Evolutionary conservation across 352 stramenopile genomes (phyloP), one percentile per base, ranked within the genome.

Genomic region (Phytopythium aichiense): DNA sequence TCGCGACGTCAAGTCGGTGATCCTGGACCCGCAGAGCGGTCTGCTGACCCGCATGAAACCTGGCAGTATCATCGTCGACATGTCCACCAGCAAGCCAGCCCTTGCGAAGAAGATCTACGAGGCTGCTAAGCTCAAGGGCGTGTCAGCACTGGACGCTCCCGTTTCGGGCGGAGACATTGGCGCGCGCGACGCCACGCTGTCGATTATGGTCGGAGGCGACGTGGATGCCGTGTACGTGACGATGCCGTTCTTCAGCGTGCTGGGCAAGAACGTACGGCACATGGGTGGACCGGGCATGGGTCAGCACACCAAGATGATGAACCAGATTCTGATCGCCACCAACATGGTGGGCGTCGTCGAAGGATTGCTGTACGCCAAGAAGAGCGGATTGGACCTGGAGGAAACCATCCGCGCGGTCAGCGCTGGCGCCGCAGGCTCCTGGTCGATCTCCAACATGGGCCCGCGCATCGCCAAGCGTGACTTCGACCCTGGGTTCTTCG

Each of bases 271-370:
- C 42, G 77, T 97, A 59, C 81, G 84, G 12, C 87, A 96, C 70
- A 96, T 96, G 84, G 91, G 91, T 30, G 74, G 74, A 13, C 61
- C 88, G 20, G 91, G 89, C 5, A 77, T 85, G 37, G 90, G 90
- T 1, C 88, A 97, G 61, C 84, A 95, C 64, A 96, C 89, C 20
- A 97, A 97, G 77, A 95, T 96, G 87, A 88, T 97, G 58, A 97
- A 97, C 69, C 90, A 98, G 64, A 91, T 94, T 64, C 60, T 94
- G 67, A 95, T 95, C 58, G 79, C 84, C 43, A 92, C 84, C 49
- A 92, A 88, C 64, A 95, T 95, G 87, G 93, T 96, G 56, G 90
- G 89, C 37, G 84, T 96, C 13, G 84, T 91, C 13, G 90, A 97
- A 73, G 82, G 88, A 8, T 66, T 97, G 56, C 61, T 97, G 35